These are phyloP conservation scores for Pachyrhizus erosus DNA, from an alignment of 306 rosid genomes.

Conservation along the genomic window DNA sequence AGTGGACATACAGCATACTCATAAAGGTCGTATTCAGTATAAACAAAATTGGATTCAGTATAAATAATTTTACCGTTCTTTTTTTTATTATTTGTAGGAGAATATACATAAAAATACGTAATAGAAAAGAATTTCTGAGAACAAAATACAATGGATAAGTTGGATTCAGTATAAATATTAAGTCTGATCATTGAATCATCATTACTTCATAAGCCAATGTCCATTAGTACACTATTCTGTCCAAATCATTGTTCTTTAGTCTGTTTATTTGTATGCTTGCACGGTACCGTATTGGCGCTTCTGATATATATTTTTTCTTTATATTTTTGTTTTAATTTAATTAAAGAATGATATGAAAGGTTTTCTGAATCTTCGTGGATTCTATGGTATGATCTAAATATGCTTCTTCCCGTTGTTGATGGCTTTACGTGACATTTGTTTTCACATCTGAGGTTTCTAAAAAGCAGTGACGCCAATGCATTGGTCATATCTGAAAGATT, in stretches of 20 bases:
- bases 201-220: neutral
- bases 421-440: conserved; percentile 25
- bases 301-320: neutral
- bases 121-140: too few species aligned
- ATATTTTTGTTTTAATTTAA: too few species aligned
- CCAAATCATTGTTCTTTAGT: too few species aligned
- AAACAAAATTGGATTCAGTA: too few species aligned
- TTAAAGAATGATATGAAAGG: neutral
- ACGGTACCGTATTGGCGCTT: too few species aligned
- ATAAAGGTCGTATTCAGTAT: too few species aligned
- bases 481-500: conserved; percentile 48
- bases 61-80: too few species aligned
- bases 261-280: too few species aligned
- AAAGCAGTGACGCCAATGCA: conserved; percentile 26
- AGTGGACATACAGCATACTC: too few species aligned
- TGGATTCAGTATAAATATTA: neutral
- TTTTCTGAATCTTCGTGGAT: neutral
- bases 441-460: conserved; percentile 30
- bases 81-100: neutral
- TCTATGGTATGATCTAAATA: neutral
- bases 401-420: conserved; percentile 22
- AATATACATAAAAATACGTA: too few species aligned
- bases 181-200: too few species aligned
- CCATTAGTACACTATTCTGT: too few species aligned
- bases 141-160: neutral